These are phyloP conservation scores for Eucalyptus pauciflora DNA, from an alignment of 345 rosid genomes.

Conservation along the genomic window DNA sequence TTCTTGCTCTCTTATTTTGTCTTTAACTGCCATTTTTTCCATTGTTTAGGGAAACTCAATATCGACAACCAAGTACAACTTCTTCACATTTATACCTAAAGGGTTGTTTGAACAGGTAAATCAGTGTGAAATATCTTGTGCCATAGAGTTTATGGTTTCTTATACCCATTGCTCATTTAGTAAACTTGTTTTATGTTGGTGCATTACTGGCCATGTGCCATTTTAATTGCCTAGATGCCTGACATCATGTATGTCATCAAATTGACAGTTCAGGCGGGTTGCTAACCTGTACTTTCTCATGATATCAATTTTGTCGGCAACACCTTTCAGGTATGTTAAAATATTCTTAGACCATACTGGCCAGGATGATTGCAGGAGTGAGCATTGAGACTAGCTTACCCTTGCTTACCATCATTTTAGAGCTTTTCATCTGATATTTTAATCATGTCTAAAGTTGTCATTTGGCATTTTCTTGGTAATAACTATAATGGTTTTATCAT, in stretches of 20 bases:
- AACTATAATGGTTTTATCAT: background rate
- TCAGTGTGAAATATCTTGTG: background rate
- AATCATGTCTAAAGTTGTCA: background rate
- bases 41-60: slow-evolving; percentile 69
- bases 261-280: slow-evolving; percentile 98
- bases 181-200: background rate
- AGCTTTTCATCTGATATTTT: background rate
- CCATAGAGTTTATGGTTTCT: background rate
- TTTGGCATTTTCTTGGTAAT: background rate
- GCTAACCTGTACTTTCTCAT: slow-evolving; percentile 93
- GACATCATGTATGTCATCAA: slow-evolving; percentile 17
- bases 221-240: slow-evolving; percentile 3
- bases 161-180: background rate
- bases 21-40: background rate
- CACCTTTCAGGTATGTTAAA: slow-evolving; percentile 77
- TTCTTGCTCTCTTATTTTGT: background rate
- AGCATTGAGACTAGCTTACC: background rate
- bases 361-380: background rate
- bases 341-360: background rate
- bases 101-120: slow-evolving; percentile 99
- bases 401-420: background rate
- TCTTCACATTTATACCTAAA: slow-evolving; percentile 89
- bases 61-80: slow-evolving; percentile 95
- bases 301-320: slow-evolving; percentile 87
- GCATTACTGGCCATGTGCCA: background rate